Percentiles rank a stretch among this genome's conserved stretches.
phyloP scores from a whole-genome alignment of 192 early-diverging fungal genomes.

The Entrophospora sp. region DNA sequence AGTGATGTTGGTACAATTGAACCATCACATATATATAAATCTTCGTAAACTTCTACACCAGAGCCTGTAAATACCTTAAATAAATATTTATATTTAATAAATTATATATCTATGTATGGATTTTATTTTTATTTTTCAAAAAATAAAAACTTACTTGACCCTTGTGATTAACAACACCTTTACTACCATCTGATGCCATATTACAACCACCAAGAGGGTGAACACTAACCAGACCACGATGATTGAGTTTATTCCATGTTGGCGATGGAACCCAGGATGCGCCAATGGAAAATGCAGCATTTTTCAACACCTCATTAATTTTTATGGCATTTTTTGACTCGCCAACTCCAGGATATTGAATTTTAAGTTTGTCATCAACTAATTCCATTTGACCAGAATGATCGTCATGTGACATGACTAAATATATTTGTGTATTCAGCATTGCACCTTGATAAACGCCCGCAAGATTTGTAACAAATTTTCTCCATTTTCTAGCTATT shows the following conservation, averaged over 20 bases:
- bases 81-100: background rate
- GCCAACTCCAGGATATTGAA: conserved; percentile 29
- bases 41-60: conserved; percentile 32
- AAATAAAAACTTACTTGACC: conserved; percentile 24
- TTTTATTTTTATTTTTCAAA: conserved; percentile 23
- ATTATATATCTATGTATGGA: background rate
- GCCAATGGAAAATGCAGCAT: conserved; percentile 16
- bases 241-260: conserved; percentile 21
- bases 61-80: conserved; percentile 27
- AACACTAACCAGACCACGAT: conserved; percentile 33
- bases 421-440: conserved; percentile 35
- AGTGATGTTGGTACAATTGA: conserved; percentile 37
- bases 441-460: conserved; percentile 33
- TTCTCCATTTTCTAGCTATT: conserved; percentile 21
- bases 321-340: conserved; percentile 20
- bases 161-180: conserved; percentile 41
- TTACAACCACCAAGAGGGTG: conserved; percentile 41
- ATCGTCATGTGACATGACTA: conserved; percentile 45
- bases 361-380: conserved; percentile 27
- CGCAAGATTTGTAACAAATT: conserved; percentile 22
- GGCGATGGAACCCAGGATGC: conserved; percentile 34
- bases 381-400: conserved; percentile 27
- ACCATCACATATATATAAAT: conserved; percentile 40
- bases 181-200: conserved; percentile 26
- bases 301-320: conserved; percentile 24